Evolutionary conservation across 2,329 filamentous ascomycete genomes (phyloP), one percentile per base, ranked within the genome.

Genomic region (Exophiala oligosperma): DNA sequence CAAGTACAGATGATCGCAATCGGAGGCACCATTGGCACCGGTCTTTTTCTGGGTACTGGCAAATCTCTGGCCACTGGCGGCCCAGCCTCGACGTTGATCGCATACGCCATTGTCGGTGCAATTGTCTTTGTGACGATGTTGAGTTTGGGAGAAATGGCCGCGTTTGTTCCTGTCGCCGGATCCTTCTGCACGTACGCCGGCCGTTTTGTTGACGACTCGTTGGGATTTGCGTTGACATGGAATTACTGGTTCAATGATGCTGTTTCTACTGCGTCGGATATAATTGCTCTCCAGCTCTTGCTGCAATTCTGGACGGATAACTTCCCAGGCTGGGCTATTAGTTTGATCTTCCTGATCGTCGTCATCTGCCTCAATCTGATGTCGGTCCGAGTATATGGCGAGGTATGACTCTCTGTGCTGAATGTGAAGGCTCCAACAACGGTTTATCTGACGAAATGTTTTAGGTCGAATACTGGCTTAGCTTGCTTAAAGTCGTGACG

Each of bases 61-160:
- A 79, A 78, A 58, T 85, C 90, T 11, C 77, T 95, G 57, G 57
- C 60, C 6, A 43, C 26, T n/a, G 63, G 90, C 65, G 91, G 91
- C 3, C 91, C 91, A 3, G 91, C 88, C 0, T 88, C 89, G 0
- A 72, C 94, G n/a, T 74, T 95, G 26, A 82, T 95, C 51, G 88
- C 88, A 21, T 95, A 91, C 68, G 73, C 77, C 56, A 82, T 95
- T 60, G 87, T 96, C 63, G 92, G 92, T 46, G 75, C 84, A 68
- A 96, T 97, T 90, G 75, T 97, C 62, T 97, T 91, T 74, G 93
- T 89, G 71, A 96, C 91, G 1, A 89, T 95, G 38, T 92, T 96
- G 69, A 91, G 91, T 0, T 79, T 97, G 21, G 93, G 93, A 62
- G 93, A 97, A 74, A 84, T 97, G 74, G 90, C 92, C 12, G 92